These are phyloP conservation scores for Lunularia cruciata DNA, from an alignment of 225 moss, liverwort and hornwort species.

Conservation along the genomic window DNA sequence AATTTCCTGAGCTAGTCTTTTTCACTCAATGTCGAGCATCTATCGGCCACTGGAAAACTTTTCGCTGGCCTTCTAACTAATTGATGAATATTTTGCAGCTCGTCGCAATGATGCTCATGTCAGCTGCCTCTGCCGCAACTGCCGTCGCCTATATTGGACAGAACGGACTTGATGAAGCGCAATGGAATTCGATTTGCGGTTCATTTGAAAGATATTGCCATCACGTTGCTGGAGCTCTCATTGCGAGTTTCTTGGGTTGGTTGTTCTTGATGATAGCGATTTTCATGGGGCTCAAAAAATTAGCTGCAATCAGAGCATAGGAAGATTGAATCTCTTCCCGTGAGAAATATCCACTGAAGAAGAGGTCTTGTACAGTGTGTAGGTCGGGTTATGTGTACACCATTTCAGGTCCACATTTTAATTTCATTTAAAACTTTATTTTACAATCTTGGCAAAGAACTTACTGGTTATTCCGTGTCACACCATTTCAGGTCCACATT, in stretches of 20 bases:
- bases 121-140: constrained; percentile 62
- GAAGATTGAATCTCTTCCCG: no score
- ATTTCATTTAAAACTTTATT: no score
- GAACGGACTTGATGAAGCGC: constrained; percentile 36
- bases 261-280: constrained; percentile 37
- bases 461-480: no score
- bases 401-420: no score
- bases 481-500: no score
- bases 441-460: no score
- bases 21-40: background rate
- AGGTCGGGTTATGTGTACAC: no score
- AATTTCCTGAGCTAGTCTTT: constrained; percentile 7
- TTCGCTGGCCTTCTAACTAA: background rate
- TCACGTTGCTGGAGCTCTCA: constrained; percentile 58
- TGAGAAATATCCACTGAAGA: no score
- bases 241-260: constrained; percentile 62
- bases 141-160: constrained; percentile 55
- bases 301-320: no score
- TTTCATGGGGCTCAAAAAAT: no score
- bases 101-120: constrained; percentile 41
- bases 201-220: constrained; percentile 50
- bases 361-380: no score
- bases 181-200: constrained; percentile 52
- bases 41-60: background rate
- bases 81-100: constrained; percentile 33